Evolutionary conservation across 441 rosid genomes (phyloP).

Genomic region (Adansonia rubrostipa): DNA sequence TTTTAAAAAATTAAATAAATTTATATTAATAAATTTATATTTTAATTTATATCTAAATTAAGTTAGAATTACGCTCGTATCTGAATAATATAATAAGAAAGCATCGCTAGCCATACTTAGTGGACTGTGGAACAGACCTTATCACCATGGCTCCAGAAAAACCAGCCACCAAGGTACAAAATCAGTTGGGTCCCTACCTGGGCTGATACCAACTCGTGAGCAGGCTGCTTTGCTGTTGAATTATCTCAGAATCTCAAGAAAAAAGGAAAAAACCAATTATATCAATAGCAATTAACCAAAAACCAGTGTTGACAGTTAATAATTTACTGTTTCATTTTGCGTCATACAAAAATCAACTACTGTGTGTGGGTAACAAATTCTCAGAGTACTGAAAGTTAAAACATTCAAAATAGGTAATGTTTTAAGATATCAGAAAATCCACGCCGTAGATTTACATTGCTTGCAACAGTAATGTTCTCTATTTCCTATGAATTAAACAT

Average conservation of each 20-base stretch:
- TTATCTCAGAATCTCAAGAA: no score
- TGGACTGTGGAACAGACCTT: background rate
- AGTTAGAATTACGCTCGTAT: no score
- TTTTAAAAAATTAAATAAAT: no score
- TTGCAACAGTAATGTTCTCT: background rate
- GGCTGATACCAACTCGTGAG: background rate
- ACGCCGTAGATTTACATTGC: background rate
- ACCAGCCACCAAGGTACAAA: background rate
- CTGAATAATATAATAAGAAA: background rate
- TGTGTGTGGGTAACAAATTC: background rate
- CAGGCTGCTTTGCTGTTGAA: no score
- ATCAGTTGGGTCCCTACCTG: constrained; percentile 2
- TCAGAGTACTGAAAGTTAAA: background rate
- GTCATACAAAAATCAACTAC: background rate
- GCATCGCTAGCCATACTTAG: background rate
- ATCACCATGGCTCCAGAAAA: background rate
- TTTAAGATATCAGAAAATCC: background rate
- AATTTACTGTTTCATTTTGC: background rate
- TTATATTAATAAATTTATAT: no score
- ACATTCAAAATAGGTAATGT: background rate
- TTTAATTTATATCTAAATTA: no score
- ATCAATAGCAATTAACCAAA: background rate
- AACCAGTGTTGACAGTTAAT: background rate
- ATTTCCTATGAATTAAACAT: background rate
- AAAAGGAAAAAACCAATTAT: no score